phyloP scores from a whole-genome alignment of 2,329 filamentous ascomycete genomes.

The Alternaria burnsii region DNA sequence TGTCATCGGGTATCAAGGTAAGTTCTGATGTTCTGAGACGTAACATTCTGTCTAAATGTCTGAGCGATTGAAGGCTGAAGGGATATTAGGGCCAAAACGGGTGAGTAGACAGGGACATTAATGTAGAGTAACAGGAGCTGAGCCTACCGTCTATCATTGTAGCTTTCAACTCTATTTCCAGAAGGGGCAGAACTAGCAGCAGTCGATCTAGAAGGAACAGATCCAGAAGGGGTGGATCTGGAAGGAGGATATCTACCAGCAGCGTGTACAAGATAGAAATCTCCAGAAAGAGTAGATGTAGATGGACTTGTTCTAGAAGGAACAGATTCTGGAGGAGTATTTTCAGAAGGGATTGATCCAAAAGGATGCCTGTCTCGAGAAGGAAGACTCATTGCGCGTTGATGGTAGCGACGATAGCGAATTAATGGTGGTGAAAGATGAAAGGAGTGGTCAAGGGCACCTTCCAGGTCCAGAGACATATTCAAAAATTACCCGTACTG shows the following conservation, averaged over 20 bases:
- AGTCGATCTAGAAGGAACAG: not conserved
- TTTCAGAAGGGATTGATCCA: not conserved
- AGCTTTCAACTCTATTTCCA: not conserved
- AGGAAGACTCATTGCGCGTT: not conserved
- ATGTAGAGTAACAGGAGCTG: not conserved
- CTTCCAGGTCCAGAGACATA: not conserved
- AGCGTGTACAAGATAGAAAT: not conserved
- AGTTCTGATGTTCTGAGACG: conserved; percentile 49
- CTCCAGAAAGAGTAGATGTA: not conserved
- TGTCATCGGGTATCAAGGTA: conserved; percentile 46
- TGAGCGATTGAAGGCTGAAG: conserved; percentile 13
- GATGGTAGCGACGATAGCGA: not conserved
- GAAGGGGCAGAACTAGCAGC: not conserved
- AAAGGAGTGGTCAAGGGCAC: not conserved
- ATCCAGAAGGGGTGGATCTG: not conserved
- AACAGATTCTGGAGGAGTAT: not conserved
- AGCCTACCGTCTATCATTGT: conserved; percentile 1
- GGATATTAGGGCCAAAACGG: conserved; percentile 24
- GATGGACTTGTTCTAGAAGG: not conserved
- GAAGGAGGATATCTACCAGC: not conserved
- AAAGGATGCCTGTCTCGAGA: not conserved
- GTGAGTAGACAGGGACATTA: not conserved
- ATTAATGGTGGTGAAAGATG: not conserved
- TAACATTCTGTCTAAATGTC: conserved; percentile 38
- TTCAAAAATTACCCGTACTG: not conserved